Evolutionary conservation across 2,329 filamentous ascomycete species (phyloP).

Genomic region (Fusarium torreyae): DNA sequence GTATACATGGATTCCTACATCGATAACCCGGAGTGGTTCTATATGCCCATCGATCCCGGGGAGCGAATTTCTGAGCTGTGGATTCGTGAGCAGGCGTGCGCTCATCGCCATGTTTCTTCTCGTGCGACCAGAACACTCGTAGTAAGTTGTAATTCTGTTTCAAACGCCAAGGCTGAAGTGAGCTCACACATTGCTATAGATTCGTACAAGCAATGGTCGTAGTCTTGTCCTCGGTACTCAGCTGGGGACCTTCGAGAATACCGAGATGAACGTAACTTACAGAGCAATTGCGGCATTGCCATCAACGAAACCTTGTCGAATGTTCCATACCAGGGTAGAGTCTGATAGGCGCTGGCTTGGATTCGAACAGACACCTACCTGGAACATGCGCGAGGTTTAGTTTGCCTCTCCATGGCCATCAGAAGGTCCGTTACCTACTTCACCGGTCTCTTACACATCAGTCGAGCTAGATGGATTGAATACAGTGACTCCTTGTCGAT

Average conservation of each 20-base stretch:
- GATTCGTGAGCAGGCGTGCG: not conserved
- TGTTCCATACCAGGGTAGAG: not conserved
- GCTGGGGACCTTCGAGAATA: fast-evolving
- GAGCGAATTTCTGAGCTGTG: not conserved
- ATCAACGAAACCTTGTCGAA: not conserved
- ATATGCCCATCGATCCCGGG: not conserved
- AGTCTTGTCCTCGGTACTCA: not conserved
- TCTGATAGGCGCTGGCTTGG: not conserved
- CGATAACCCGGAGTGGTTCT: not conserved
- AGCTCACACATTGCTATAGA: not conserved
- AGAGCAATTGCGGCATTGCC: not conserved
- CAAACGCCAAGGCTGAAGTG: fast-evolving
- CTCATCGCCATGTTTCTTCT: not conserved
- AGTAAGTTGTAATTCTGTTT: not conserved
- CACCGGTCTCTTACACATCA: not conserved
- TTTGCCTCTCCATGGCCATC: not conserved
- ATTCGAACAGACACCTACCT: not conserved
- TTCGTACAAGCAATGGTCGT: not conserved
- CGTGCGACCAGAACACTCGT: not conserved
- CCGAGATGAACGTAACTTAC: not conserved
- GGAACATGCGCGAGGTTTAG: not conserved
- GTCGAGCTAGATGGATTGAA: not conserved
- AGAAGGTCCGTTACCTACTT: not conserved
- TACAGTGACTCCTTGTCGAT: not conserved
- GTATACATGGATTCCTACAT: no score